Base-by-base conservation (phyloP, 768 basidiomycete species). In the Paxillus ammoniavirescens region DNA sequence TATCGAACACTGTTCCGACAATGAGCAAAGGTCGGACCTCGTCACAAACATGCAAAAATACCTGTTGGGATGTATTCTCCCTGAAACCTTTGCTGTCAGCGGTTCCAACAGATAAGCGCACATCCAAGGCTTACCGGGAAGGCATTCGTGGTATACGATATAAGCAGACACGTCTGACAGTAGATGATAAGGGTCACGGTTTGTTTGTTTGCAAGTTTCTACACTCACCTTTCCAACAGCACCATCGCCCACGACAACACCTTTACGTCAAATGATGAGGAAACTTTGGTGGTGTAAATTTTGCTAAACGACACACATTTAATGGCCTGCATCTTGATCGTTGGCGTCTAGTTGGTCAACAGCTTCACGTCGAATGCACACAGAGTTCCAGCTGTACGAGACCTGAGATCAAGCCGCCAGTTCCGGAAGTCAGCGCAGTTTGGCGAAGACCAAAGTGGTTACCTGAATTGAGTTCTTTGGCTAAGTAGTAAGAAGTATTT, bases 81-180 rank as follows among this genome's bases (percentile, higher is more conserved):
- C 91, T 95, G 64, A 42, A 56, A 44, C 49, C 61, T 60, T 48
- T 33, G 23, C 14, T 28, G 47, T 72, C 42, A 68, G 56, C 45
- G 30, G 37, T 35, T 33, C 21, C 43, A 30, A 18, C 42, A 62
- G 65, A 58, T 63, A 31, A 52, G n/a, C 5, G 21, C 23, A 37
- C 53, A 53, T 38, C 57, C 40, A 14, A 44, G 21, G 77, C 90
- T 72, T 75, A 93, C 91, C 55, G 93, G 93, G 73, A 95, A 96
- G 40, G 95, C 92, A 76, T 96, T 95, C 61, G 97, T 99, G 61
- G 97, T 99, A 78, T 99, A 99, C 49, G 96, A 98, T 70, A 99
- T 99, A 65, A 99, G 82, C 55, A 99, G 85, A 74, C 97, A 99
- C 50, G 97, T 98, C 97, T 98, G 65, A 31, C 35, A 45, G 35